phyloP scores from a whole-genome alignment of 2,329 filamentous ascomycete genomes.

The Colletotrichum godetiae region DNA sequence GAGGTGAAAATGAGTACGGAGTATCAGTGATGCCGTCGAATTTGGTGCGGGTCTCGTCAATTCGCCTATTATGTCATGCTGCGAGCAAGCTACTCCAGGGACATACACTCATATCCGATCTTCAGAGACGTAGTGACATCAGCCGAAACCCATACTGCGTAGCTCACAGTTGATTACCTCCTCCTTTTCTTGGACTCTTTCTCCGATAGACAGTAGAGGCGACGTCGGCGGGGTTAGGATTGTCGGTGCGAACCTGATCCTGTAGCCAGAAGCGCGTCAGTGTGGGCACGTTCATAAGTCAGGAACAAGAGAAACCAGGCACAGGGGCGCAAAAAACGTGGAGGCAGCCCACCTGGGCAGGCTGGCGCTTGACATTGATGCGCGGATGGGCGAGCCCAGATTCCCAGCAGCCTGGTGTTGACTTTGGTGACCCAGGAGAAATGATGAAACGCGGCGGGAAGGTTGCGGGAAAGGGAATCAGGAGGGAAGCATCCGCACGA shows the following conservation, averaged over 20 bases:
- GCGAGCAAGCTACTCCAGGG: background rate
- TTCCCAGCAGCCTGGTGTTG: slow-evolving; percentile 27
- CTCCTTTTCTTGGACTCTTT: background rate
- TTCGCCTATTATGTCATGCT: slow-evolving; percentile 16
- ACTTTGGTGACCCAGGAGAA: slow-evolving; percentile 15
- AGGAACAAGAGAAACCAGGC: slow-evolving; percentile 11
- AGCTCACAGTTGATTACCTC: background rate
- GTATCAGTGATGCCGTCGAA: slow-evolving; percentile 12
- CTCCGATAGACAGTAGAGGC: background rate
- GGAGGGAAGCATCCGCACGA: background rate
- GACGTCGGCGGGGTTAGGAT: slow-evolving; percentile 1
- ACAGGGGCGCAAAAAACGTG: slow-evolving; percentile 20
- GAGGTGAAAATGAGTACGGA: slow-evolving; percentile 10
- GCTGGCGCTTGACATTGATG: slow-evolving; percentile 13
- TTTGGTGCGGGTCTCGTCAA: slow-evolving; percentile 5
- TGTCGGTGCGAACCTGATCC: slow-evolving; percentile 4
- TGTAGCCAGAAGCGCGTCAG: slow-evolving; percentile 24
- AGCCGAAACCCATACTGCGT: slow-evolving; percentile 4
- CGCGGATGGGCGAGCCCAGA: slow-evolving; percentile 7
- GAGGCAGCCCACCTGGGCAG: slow-evolving; percentile 20
- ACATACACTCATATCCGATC: slow-evolving; percentile 3
- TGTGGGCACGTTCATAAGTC: slow-evolving; percentile 13
- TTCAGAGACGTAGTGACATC: slow-evolving; percentile 16
- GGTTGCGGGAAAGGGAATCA: slow-evolving; percentile 12
- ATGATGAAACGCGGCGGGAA: slow-evolving; percentile 33